A percentile compares a stretch with the other conserved stretches of the same genome.
These are phyloP conservation scores for Pochonia chlamydosporia DNA, from an alignment of 2,329 filamentous ascomycete genomes.

Conservation along the genomic window DNA sequence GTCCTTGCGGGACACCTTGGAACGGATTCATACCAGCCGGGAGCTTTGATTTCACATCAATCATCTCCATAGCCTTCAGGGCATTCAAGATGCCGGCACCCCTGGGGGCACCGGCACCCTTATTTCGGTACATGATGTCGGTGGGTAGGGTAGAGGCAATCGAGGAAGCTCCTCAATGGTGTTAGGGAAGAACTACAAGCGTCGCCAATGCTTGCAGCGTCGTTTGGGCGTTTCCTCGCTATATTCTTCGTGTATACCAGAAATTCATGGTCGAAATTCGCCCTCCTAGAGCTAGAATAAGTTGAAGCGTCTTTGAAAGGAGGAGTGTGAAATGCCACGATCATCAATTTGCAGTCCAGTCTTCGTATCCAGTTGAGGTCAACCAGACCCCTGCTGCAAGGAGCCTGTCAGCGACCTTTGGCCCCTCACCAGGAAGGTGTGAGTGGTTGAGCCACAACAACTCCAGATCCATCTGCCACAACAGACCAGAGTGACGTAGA, in stretches of 20 bases:
- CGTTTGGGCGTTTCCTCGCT: neutral
- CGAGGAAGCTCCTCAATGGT: neutral
- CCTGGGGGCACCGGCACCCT: constrained; percentile 30
- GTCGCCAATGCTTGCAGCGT: neutral
- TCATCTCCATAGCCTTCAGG: constrained; percentile 73
- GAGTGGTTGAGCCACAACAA: no score
- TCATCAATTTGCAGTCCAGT: no score
- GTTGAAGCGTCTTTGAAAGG: neutral
- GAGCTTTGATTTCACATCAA: constrained; percentile 69
- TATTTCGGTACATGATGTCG: constrained; percentile 36
- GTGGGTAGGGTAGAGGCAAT: constrained; percentile 7
- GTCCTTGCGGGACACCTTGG: neutral
- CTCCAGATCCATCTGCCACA: no score
- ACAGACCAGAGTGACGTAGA: no score
- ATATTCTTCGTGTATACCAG: neutral
- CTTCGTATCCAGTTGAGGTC: no score
- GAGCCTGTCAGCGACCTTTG: no score
- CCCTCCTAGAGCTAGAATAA: neutral
- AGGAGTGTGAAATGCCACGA: neutral
- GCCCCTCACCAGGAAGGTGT: no score
- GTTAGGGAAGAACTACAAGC: neutral
- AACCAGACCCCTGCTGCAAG: no score
- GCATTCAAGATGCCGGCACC: constrained; percentile 63
- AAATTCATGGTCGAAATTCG: neutral
- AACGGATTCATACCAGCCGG: constrained; percentile 60